Base-by-base conservation (phyloP, 2,329 filamentous ascomycete genomes). In the Grosmannia huntii region DNA sequence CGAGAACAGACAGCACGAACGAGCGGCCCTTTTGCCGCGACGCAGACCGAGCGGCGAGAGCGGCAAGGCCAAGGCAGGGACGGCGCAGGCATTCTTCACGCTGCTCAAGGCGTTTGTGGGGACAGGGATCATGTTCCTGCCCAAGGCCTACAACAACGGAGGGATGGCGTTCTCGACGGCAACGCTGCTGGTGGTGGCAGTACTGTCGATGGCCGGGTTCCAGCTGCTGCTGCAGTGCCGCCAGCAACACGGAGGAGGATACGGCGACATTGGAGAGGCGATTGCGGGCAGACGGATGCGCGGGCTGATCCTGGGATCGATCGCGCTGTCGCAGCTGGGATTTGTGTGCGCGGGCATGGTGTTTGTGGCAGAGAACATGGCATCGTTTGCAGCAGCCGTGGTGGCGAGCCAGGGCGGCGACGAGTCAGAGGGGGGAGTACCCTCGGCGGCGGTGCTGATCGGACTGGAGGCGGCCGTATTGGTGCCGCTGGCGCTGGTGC, bases 121-220 rank as follows among this genome's bases (percentile, higher is more conserved):
- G 53, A 90, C 87, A 0, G 87, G 87, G 61, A 90, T 90, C 68
- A 89, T 90, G 83, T 90, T 90, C 66, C 69, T 90, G 51, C 87
- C 87, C 53, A 90, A 89, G 67, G 87, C 87, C 0, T 90, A 90
- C 71, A 82, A 82, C 66, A 90, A 90, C 63, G 87, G 87, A 41
- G 87, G 87, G 27, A 84, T 90, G 56, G 73, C 89, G 12, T 90
- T 90, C 67, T 89, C 86, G 0, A 84, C 83, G 0, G 70, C 89
- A 55, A 84, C 84, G 0, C 78, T 90, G 63, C 70, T 90, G 52
- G 71, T 75, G 11, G 80, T 90, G 3, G 84, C 87, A 1, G 67
- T 79, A 23, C 71, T 90, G 63, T 87, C 85, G 51, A 86, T 83
- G 65, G 67, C 86, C 12, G 87, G 86, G 64, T 90, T 90, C 68